Percentiles rank a stretch among this genome's conserved stretches.
phyloP scores from a whole-genome alignment of 176 grass and related monocot genomes.

The Oryza nivara region DNA sequence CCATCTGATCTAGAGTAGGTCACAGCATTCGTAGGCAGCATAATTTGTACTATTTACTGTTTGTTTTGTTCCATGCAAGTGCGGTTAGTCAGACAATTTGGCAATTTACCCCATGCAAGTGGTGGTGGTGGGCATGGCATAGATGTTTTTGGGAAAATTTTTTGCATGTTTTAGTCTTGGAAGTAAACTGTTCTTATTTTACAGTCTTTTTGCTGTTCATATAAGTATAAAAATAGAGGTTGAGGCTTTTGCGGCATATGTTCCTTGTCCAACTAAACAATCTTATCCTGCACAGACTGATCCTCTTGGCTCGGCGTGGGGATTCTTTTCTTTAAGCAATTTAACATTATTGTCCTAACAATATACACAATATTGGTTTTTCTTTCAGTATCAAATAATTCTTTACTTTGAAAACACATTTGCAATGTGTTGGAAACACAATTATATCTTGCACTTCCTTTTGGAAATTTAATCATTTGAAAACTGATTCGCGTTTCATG shows the following conservation, averaged over 20 bases:
- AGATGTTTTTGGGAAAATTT: not conserved
- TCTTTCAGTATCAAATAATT: not conserved
- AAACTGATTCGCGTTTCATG: not conserved
- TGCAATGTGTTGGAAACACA: not conserved
- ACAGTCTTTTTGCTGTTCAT: not conserved
- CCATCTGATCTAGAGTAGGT: slow-evolving; percentile 40
- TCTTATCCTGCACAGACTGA: slow-evolving; percentile 5
- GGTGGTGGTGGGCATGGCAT: slow-evolving; percentile 5
- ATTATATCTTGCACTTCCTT: not conserved
- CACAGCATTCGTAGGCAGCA: slow-evolving; percentile 13
- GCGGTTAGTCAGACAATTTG: slow-evolving; percentile 23
- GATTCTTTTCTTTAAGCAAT: slow-evolving; percentile 29
- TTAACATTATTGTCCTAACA: not conserved
- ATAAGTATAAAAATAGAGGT: not conserved
- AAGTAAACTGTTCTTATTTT: not conserved
- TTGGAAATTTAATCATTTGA: not conserved
- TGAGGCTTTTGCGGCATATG: not conserved
- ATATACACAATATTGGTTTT: not conserved
- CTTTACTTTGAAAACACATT: not conserved
- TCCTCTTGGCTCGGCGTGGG: too few species aligned
- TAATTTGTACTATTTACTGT: slow-evolving; percentile 14
- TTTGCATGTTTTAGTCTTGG: slow-evolving; percentile 11
- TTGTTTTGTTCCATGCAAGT: slow-evolving; percentile 24
- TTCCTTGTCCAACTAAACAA: slow-evolving; percentile 6
- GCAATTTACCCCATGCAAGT: slow-evolving; percentile 3